A percentile compares a stretch with the other conserved stretches of the same genome.
Conservation (phyloP, 1,284 basidiomycete genomes). For the Irpex rosettiformis region DNA sequence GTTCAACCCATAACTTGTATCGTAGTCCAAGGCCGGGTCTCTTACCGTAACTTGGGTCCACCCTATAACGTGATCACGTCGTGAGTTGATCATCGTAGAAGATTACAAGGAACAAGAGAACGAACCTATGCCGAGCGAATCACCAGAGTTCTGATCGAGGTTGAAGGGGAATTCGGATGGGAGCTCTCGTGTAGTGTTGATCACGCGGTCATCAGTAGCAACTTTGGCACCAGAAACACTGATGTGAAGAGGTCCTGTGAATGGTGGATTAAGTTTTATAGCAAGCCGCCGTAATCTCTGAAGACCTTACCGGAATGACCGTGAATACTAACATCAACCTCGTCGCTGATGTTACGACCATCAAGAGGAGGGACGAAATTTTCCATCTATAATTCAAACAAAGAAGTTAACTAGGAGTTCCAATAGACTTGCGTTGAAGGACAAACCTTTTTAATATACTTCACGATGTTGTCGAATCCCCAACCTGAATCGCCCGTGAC, state of each 20-base stretch:
- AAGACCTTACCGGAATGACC: not conserved
- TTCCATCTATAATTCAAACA: not conserved
- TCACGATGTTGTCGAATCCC: constrained; percentile 27
- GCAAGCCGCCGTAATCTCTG: not conserved
- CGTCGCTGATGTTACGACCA: not conserved
- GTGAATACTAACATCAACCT: not conserved
- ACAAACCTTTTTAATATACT: constrained; percentile 28
- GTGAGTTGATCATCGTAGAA: not conserved
- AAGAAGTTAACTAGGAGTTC: not conserved
- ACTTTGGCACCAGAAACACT: constrained; percentile 32
- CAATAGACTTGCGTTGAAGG: not conserved
- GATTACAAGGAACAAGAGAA: not conserved
- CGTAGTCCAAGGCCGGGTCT: no score
- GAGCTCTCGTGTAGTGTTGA: constrained; percentile 30
- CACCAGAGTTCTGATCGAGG: constrained; percentile 35
- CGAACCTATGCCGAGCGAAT: constrained; percentile 35
- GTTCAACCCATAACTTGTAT: no score
- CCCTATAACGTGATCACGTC: constrained; percentile 13
- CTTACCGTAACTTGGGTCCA: constrained; percentile 4
- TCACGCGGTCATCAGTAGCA: constrained; percentile 30
- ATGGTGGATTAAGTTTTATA: not conserved
- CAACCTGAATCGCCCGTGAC: constrained; percentile 28
- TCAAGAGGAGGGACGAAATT: not conserved
- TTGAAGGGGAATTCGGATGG: constrained; percentile 35
- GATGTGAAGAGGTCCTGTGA: constrained; percentile 27